These are phyloP conservation scores for Sergeia podlipaevii DNA, from an alignment of 208 protist species.

Conservation along the genomic window DNA sequence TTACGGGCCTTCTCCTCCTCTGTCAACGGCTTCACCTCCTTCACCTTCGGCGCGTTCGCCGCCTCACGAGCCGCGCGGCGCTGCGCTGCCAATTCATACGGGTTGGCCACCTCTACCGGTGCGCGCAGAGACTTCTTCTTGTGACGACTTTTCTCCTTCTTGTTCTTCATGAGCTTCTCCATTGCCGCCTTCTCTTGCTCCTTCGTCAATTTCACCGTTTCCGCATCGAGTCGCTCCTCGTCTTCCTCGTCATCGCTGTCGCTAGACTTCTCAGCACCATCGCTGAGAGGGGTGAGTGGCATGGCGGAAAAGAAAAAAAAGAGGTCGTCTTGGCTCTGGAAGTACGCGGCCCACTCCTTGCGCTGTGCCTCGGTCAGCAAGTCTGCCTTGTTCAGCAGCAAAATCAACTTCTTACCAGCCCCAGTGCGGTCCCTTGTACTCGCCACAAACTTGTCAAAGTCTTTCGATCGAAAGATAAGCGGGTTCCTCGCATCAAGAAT, in stretches of 20 bases:
- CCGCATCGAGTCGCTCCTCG: slow-evolving; percentile 9
- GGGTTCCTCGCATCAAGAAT: slow-evolving; percentile 98
- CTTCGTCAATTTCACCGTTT: slow-evolving; percentile 25
- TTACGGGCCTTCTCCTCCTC: slow-evolving; percentile 64
- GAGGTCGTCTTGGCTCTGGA: slow-evolving; percentile 59
- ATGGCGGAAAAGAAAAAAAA: slow-evolving; percentile 94
- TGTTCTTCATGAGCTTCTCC: slow-evolving; percentile 24
- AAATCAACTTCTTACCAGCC: slow-evolving; percentile 75
- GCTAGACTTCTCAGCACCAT: slow-evolving; percentile 9
- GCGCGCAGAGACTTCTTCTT: slow-evolving; percentile 74
- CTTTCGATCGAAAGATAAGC: slow-evolving; percentile 92
- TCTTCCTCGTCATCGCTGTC: slow-evolving; percentile 28
- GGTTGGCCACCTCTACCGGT: slow-evolving; percentile 65
- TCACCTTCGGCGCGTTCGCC: slow-evolving; percentile 30
- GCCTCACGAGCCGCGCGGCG: slow-evolving; percentile 34
- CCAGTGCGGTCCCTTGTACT: slow-evolving; percentile 58
- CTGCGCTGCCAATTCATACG: slow-evolving; percentile 68
- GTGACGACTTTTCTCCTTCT: slow-evolving; percentile 66
- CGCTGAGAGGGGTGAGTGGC: slow-evolving; percentile 20
- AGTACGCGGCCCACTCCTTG: slow-evolving; percentile 92
- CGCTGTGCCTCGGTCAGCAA: slow-evolving; percentile 94
- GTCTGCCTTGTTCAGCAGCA: slow-evolving; percentile 99
- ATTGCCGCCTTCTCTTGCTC: slow-evolving; percentile 34
- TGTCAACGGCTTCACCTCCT: slow-evolving; percentile 42
- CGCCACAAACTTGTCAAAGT: slow-evolving; percentile 88